Percentiles rank a stretch among this genome's conserved stretches.
Conservation (phyloP, 2,329 filamentous ascomycete species). For the Penicillium sp. region DNA sequence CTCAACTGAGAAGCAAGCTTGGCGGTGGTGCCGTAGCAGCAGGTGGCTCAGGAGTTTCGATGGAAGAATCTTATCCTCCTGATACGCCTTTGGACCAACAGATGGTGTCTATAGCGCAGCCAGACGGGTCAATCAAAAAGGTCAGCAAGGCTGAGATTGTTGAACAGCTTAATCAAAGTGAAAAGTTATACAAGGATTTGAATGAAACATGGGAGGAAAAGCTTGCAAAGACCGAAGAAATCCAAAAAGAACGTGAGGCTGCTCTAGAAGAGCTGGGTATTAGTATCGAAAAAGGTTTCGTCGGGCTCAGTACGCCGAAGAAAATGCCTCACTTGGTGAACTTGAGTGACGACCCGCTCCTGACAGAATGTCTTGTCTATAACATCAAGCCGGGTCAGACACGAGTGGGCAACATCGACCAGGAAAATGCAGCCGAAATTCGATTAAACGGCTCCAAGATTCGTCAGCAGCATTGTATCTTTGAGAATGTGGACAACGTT, state of each 20-base stretch:
- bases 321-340: slow-evolving; percentile 99
- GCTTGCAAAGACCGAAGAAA: slow-evolving; percentile 87
- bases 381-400: slow-evolving; percentile 95
- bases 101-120: slow-evolving; percentile 85
- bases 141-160: slow-evolving; percentile 98
- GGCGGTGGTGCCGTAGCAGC: slow-evolving; percentile 44
- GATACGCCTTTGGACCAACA: slow-evolving; percentile 92
- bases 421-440: slow-evolving; percentile 77
- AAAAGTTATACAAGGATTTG: slow-evolving; percentile 91
- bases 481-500: slow-evolving; percentile 87
- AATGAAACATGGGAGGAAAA: slow-evolving; percentile 99
- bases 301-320: slow-evolving; percentile 92
- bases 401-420: slow-evolving; percentile 89
- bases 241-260: slow-evolving; percentile 94
- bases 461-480: slow-evolving; percentile 84
- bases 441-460: slow-evolving; percentile 92
- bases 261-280: slow-evolving; percentile 95
- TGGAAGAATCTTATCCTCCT: slow-evolving; percentile 83
- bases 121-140: slow-evolving; percentile 84
- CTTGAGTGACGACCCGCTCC: slow-evolving; percentile 84
- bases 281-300: slow-evolving; percentile 97
- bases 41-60: slow-evolving; percentile 49
- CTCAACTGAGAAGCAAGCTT: slow-evolving; percentile 80
- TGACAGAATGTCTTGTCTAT: slow-evolving; percentile 95
- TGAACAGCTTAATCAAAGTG: slow-evolving; percentile 91